Percentiles rank a stretch among this genome's conserved stretches.
phyloP scores from a whole-genome alignment of 2,329 filamentous ascomycete genomes.

The Ascochyta viciae-villosae region DNA sequence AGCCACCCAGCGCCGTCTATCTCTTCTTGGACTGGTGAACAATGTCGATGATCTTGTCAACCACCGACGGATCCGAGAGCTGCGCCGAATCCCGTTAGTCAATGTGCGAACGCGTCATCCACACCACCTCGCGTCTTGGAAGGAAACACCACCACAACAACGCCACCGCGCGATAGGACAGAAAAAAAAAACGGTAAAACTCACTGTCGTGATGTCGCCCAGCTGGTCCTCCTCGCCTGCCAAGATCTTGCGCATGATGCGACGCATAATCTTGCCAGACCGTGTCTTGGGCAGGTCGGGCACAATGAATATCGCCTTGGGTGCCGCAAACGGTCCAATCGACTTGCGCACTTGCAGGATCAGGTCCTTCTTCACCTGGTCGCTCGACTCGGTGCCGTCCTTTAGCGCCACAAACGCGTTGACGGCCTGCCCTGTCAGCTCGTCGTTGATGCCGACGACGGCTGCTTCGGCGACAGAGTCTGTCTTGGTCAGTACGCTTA shows the following conservation, averaged over 20 bases:
- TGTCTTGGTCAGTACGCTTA: slow-evolving; percentile 35
- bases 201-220: slow-evolving; percentile 88
- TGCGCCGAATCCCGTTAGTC: slow-evolving; percentile 51
- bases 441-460: slow-evolving; percentile 90
- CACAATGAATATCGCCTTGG: slow-evolving; percentile 90
- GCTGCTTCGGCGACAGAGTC: slow-evolving; percentile 88
- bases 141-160: slow-evolving; percentile 1
- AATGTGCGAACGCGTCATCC: slow-evolving; percentile 37
- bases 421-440: slow-evolving; percentile 95
- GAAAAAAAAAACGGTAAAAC: slow-evolving; percentile 44
- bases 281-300: slow-evolving; percentile 96
- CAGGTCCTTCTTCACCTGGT: slow-evolving; percentile 90
- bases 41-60: slow-evolving; percentile 84
- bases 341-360: slow-evolving; percentile 95
- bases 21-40: slow-evolving; percentile 70
- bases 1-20: slow-evolving; percentile 29
- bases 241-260: slow-evolving; percentile 95
- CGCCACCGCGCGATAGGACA: background rate
- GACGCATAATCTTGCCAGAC: slow-evolving; percentile 98
- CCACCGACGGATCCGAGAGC: slow-evolving; percentile 88
- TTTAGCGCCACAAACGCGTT: slow-evolving; percentile 96
- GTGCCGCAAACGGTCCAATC: slow-evolving; percentile 95
- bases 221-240: slow-evolving; percentile 97
- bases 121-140: slow-evolving; percentile 14
- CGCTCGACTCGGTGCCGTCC: slow-evolving; percentile 76